Base-by-base conservation (phyloP, 257 asterid species). In the Nemophila menziesii region DNA sequence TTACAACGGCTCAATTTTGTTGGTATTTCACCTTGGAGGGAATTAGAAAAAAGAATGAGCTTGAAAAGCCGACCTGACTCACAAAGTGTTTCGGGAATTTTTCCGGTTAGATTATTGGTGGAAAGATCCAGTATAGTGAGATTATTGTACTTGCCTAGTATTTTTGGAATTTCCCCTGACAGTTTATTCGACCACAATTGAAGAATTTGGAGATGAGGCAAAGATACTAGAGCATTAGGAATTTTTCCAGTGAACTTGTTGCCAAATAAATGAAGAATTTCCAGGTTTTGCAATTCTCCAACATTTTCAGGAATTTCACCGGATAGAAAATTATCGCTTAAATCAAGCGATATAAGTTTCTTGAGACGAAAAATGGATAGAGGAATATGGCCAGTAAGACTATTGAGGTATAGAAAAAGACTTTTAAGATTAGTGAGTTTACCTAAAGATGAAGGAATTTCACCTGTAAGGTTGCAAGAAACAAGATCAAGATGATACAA, bases 81-180 rank as follows among this genome's bases (percentile, higher is more conserved):
- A 19, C 96, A 86, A 0, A 86, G 49, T 41, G 20, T 68, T 44
- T 64, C 71, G 0, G 96, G 94, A 21, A 86, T 68, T 56, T 70
- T 58, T 18, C 94, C 93, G 0, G 69, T 58, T 59, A 86, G 84
- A 17, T 66, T 68, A 42, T 86, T 86, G 14, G 80, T 72, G 24
- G 96, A 86, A 29, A 86, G 93, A 66, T 86, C 96, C 12, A 86
- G 55, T 9, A 77, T 48, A 6, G 94, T 68, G 61, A 86, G 93
- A 22, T 86, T 82, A 27, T 68, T 77, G 12, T 34, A 16, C 37
- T 27, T 70, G 5, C 96, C 96, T 9, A 82, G 80, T 23, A 68
- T 64, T 22, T 26, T 1, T 0, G 96, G 96, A 8, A 86, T 79
- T 15, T 72, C 55, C 15, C 93, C 96, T 0, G 75, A 66, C 10